These are phyloP conservation scores for Xylaria bambusicola DNA, from an alignment of 495 filamentous ascomycete species.

Conservation along the genomic window DNA sequence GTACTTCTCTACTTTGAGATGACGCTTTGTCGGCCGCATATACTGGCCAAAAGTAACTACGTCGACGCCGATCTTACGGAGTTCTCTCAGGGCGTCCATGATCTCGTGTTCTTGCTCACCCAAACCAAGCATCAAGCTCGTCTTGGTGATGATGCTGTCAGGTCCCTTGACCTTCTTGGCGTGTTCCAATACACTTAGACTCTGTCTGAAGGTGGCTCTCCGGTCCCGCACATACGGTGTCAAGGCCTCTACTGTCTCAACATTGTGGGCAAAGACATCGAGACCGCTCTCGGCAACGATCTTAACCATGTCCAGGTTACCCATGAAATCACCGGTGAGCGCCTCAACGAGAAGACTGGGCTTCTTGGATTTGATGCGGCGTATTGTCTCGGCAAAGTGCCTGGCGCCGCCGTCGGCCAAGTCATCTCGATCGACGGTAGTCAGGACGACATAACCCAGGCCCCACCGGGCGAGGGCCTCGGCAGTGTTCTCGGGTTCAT, in stretches of 20 bases:
- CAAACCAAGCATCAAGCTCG: conserved; percentile 92
- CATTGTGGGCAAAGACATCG: conserved; percentile 96
- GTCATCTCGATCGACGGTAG: conserved; percentile 91
- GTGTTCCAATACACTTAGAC: conserved; percentile 73
- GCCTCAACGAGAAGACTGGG: conserved; percentile 91
- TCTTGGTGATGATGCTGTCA: conserved; percentile 87
- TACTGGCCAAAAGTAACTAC: conserved; percentile 99
- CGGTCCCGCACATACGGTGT: conserved; percentile 90
- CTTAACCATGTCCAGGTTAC: conserved; percentile 78
- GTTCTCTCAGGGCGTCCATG: conserved; percentile 74
- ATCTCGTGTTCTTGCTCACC: conserved; percentile 93
- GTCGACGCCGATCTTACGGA: conserved; percentile 79
- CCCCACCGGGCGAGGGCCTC: conserved; percentile 93
- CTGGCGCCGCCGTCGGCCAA: conserved; percentile 81
- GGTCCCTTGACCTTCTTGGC: conserved; percentile 69
- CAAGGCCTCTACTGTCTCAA: conserved; percentile 90
- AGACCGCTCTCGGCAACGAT: conserved; percentile 83
- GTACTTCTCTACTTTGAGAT: conserved; percentile 95
- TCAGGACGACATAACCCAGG: conserved; percentile 92
- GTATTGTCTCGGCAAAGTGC: conserved; percentile 94
- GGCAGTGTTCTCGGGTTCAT: conserved; percentile 95
- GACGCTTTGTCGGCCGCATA: conserved; percentile 96
- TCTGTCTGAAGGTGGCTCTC: conserved; percentile 85
- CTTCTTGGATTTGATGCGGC: conserved; percentile 87
- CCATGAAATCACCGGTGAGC: conserved; percentile 85